Evolutionary conservation across 1,284 basidiomycete species (phyloP).

Genomic region (Ustilago hordei): DNA sequence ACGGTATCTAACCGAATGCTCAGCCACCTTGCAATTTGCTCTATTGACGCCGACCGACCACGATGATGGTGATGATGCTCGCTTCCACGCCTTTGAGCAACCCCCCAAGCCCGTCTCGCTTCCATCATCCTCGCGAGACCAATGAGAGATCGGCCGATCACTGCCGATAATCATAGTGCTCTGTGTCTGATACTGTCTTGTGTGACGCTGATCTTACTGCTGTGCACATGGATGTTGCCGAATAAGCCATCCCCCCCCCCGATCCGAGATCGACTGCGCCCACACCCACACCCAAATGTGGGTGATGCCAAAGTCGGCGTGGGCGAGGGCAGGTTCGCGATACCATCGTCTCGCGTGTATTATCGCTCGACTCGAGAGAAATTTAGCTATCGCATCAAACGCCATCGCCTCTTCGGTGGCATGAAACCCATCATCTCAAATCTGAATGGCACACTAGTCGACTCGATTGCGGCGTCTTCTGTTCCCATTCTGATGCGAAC

Average conservation of each 20-base stretch:
- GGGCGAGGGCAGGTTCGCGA: background rate
- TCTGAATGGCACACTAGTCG: background rate
- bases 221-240: too few relatives aligned
- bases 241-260: too few relatives aligned
- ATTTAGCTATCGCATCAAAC: background rate
- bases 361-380: background rate
- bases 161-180: background rate
- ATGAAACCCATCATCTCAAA: background rate
- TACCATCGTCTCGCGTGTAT: background rate
- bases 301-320: background rate
- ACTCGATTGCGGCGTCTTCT: constrained; percentile 2
- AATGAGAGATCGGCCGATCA: background rate
- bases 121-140: background rate
- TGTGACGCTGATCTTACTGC: too few relatives aligned
- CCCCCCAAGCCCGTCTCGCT: too few relatives aligned
- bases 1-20: background rate
- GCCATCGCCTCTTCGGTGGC: background rate
- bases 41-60: background rate
- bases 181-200: too few relatives aligned
- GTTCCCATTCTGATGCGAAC: background rate
- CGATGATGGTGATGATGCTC: background rate
- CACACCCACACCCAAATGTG: background rate
- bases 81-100: background rate
- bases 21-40: background rate
- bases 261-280: background rate